These are phyloP conservation scores for Ogataea pignaliae DNA, from an alignment of 805 yeast species.

Conservation along the genomic window DNA sequence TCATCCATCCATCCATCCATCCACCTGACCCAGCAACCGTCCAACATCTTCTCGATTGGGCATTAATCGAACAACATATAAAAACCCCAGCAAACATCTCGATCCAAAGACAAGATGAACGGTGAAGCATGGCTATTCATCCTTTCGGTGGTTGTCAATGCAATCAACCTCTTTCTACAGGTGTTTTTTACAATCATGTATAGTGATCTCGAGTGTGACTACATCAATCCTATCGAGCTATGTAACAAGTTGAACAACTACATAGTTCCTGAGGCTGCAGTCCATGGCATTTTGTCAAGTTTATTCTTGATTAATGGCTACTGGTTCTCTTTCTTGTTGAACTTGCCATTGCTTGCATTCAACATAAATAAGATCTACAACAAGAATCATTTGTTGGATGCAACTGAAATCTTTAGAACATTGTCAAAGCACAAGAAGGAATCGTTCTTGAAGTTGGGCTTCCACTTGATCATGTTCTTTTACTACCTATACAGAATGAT, in stretches of 20 bases:
- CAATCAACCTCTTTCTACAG: constrained; percentile 83
- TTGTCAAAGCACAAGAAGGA: constrained; percentile 90
- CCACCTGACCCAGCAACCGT: too few relatives aligned
- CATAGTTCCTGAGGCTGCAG: constrained; percentile 83
- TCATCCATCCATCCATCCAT: too few relatives aligned
- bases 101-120: constrained; percentile 16
- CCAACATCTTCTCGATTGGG: too few relatives aligned
- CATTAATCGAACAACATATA: too few relatives aligned
- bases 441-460: constrained; percentile 83
- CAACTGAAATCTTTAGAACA: constrained; percentile 96
- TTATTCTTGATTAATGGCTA: constrained; percentile 81
- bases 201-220: constrained; percentile 92
- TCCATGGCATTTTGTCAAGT: constrained; percentile 68
- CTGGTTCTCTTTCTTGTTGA: constrained; percentile 84
- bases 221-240: constrained; percentile 94
- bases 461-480: constrained; percentile 89
- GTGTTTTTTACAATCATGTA: constrained; percentile 94
- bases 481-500: constrained; percentile 95
- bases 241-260: constrained; percentile 89
- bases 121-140: constrained; percentile 52
- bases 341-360: constrained; percentile 78
- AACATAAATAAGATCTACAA: constrained; percentile 75
- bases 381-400: constrained; percentile 85
- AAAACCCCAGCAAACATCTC: too few relatives aligned
- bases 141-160: constrained; percentile 77